Conservation (phyloP, 2,329 filamentous ascomycete species). For the Blastomyces gilchristii region DNA sequence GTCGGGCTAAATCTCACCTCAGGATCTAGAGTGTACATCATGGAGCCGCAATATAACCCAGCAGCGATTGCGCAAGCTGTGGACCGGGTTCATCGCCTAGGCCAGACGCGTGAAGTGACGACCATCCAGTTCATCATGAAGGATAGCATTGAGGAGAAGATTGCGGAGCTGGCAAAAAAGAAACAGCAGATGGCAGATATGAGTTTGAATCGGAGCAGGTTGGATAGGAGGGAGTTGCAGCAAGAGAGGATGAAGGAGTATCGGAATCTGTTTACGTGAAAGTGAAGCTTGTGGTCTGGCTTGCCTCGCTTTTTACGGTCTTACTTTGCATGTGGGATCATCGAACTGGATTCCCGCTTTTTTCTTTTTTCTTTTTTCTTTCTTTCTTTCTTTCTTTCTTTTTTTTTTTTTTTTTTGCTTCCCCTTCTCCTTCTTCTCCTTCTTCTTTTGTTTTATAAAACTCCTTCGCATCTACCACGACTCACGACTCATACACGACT, state of each 20-base stretch:
- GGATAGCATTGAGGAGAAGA: conserved; percentile 86
- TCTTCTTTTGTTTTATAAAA: too few relatives aligned
- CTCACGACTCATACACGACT: not conserved
- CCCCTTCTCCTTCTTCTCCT: too few relatives aligned
- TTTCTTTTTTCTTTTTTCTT: too few relatives aligned
- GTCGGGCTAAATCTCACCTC: conserved; percentile 83
- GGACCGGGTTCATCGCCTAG: conserved; percentile 82
- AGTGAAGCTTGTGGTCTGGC: not conserved
- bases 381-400: too few relatives aligned
- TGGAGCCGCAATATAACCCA: conserved; percentile 98
- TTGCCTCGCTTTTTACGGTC: not conserved
- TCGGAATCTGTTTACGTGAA: conserved; percentile 46
- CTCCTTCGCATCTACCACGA: not conserved
- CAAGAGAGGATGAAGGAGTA: conserved; percentile 55
- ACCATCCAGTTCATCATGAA: conserved; percentile 85
- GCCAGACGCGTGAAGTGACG: conserved; percentile 79
- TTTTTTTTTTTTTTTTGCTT: too few relatives aligned
- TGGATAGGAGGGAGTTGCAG: conserved; percentile 51
- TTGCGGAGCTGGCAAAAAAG: conserved; percentile 78
- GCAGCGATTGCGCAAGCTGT: conserved; percentile 89
- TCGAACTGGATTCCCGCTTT: not conserved
- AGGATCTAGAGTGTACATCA: conserved; percentile 81
- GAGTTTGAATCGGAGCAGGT: conserved; percentile 61
- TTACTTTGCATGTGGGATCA: not conserved
- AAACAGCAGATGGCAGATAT: conserved; percentile 85